Conservation (phyloP, 1,139 yeast species). For the Eremothecium coryli region DNA sequence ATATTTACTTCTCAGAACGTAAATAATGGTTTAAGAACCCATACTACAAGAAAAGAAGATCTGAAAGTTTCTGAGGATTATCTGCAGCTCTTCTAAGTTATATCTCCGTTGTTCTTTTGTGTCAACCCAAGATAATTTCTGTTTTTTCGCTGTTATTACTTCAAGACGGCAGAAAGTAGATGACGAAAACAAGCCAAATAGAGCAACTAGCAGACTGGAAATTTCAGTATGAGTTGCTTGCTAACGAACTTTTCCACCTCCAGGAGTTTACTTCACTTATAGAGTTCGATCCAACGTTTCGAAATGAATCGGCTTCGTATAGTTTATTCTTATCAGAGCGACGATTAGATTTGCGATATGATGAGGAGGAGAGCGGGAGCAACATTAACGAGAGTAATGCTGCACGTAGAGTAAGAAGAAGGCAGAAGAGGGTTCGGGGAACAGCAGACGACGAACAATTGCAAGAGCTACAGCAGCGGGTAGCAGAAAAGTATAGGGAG, state of each 20-base stretch:
- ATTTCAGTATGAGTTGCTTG: constrained; percentile 30
- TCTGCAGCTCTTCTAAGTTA: too few relatives aligned
- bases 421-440: constrained; percentile 15
- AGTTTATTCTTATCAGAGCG: constrained; percentile 24
- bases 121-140: too few relatives aligned
- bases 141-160: too few relatives aligned
- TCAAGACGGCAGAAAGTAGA: too few relatives aligned
- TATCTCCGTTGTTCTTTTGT: too few relatives aligned
- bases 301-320: constrained; percentile 23
- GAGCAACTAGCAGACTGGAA: constrained; percentile 28
- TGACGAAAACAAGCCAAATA: constrained; percentile 4
- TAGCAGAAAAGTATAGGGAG: constrained; percentile 15
- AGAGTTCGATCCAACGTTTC: constrained; percentile 31
- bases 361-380: constrained; percentile 6
- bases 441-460: constrained; percentile 9
- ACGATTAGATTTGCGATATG: constrained; percentile 11
- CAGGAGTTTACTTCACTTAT: constrained; percentile 35
- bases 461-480: constrained; percentile 11
- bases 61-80: too few relatives aligned
- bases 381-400: constrained; percentile 7
- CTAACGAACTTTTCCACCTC: constrained; percentile 39
- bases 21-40: too few relatives aligned
- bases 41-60: too few relatives aligned
- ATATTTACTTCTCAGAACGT: not conserved
- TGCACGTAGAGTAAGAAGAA: constrained; percentile 17